Base-by-base conservation (phyloP, 345 rosid genomes). In the Murraya koenigii region DNA sequence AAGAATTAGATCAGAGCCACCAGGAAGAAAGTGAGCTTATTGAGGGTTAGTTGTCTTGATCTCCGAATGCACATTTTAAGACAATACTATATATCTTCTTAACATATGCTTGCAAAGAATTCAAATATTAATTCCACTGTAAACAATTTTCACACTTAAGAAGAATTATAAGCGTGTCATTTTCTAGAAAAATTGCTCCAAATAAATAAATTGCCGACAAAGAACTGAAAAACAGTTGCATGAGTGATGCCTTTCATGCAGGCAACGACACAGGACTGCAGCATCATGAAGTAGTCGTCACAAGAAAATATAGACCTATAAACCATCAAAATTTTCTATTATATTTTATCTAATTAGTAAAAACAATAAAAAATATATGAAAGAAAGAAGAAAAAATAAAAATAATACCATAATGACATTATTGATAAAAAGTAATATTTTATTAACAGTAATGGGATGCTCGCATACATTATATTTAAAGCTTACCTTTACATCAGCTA, bases 401-500 rank as follows among this genome's bases (percentile, higher is more conserved):
- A 28, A 13, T 62, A 28, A 39, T 39, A 10, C 54, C 20, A 38
- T 11, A 1, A 11, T 7, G 8, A n/a, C 30, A 38, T 39, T 11
- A 11, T 11, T 66, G 32, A 39, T 66, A 66, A 66, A 23, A 66
- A 38, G 52, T 66, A 26, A 22, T 38, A 66, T 66, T 36, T 22
- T 66, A 17, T 6, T n/a, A 4, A 38, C 30, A 9, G 25, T 8
- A 39, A 66, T 1, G 7, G 3, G 32, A 38, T 11, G 28, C 63
- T 35, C 6, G 47, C 74, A 30, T 10, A 41, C 66, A 25, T 62
- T 4, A 44, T 38, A 44, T 74, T 71, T 75, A 25, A 75, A 78
- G 35, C 86, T 82, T 79, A 85, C 88, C 64, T 78, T 54, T 63
- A 66, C 82, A 72, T 70, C 77, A 73, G 63, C 78, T 49, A 79